Percentiles rank a stretch among this genome's conserved stretches.
phyloP scores from a whole-genome alignment of 805 yeast species.

The Candida tallmaniae region DNA sequence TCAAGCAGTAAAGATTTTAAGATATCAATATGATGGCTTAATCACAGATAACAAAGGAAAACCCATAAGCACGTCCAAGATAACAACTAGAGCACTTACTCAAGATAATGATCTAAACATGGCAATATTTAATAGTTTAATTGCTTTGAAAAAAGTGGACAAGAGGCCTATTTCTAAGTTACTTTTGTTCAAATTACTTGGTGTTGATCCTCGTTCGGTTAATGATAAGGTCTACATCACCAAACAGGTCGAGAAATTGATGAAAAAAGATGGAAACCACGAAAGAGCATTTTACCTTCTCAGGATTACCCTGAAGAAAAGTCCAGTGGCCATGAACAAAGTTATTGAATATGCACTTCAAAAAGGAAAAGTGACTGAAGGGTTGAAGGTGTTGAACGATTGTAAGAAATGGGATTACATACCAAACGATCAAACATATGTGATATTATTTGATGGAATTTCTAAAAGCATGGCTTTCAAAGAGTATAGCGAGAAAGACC shows the following conservation, averaged over 20 bases:
- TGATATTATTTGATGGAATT: conserved; percentile 33
- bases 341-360: conserved; percentile 46
- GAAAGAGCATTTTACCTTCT: conserved; percentile 53
- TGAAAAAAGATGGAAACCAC: conserved; percentile 42
- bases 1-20: conserved; percentile 24
- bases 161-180: conserved; percentile 36
- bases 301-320: conserved; percentile 44
- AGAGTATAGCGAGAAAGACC: conserved; percentile 1
- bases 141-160: conserved; percentile 19
- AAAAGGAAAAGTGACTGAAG: conserved; percentile 41
- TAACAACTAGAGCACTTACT: conserved; percentile 21
- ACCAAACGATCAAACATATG: conserved; percentile 42
- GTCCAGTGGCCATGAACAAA: conserved; percentile 61
- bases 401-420: conserved; percentile 61
- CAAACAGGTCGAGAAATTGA: conserved; percentile 47
- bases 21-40: conserved; percentile 25
- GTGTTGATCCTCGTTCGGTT: conserved; percentile 54
- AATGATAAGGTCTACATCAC: conserved; percentile 55
- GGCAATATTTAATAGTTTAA: conserved; percentile 25
- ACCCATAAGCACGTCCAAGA: conserved; percentile 17
- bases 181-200: conserved; percentile 51
- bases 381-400: conserved; percentile 47
- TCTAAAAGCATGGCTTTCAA: conserved; percentile 10
- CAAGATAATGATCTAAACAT: conserved; percentile 17
- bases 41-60: conserved; percentile 23